phyloP scores from a whole-genome alignment of 169 alveolate genomes.

The Blepharisma undulans region DNA sequence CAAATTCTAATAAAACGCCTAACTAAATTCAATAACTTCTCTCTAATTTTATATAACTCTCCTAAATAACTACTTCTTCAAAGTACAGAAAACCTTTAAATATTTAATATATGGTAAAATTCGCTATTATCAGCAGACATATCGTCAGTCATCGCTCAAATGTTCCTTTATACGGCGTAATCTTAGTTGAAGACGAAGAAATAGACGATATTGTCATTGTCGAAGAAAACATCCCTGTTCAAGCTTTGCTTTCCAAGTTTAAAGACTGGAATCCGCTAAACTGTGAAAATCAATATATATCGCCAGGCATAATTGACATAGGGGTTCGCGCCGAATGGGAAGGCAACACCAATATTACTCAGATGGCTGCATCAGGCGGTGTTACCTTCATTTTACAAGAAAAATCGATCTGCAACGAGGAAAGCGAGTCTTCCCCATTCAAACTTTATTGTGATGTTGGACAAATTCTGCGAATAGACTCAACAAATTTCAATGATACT shows the following conservation, averaged over 20 bases:
- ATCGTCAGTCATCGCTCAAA: background rate
- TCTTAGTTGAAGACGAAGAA: constrained; percentile 18
- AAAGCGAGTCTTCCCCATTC: background rate
- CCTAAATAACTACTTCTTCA: background rate
- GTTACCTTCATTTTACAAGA: constrained; percentile 11
- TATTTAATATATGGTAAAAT: constrained; percentile 1
- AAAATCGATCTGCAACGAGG: background rate
- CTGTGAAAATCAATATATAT: constrained; percentile 9
- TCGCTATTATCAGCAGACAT: constrained; percentile 8
- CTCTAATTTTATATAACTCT: background rate
- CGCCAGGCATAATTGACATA: constrained; percentile 38
- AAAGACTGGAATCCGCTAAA: constrained; percentile 15
- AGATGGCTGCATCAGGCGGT: constrained; percentile 29
- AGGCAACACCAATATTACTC: background rate
- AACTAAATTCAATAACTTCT: background rate
- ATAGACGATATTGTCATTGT: constrained; percentile 20
- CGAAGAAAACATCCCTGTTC: background rate
- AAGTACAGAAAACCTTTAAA: background rate
- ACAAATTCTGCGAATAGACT: background rate
- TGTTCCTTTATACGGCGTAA: constrained; percentile 20
- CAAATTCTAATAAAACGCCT: background rate
- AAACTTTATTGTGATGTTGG: constrained; percentile 32
- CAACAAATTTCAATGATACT: background rate
- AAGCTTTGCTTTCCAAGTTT: background rate
- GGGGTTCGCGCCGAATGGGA: constrained; percentile 29